Base-by-base conservation (phyloP, 1,139 yeast species). In the Pneumocystis oryctolagi region DNA sequence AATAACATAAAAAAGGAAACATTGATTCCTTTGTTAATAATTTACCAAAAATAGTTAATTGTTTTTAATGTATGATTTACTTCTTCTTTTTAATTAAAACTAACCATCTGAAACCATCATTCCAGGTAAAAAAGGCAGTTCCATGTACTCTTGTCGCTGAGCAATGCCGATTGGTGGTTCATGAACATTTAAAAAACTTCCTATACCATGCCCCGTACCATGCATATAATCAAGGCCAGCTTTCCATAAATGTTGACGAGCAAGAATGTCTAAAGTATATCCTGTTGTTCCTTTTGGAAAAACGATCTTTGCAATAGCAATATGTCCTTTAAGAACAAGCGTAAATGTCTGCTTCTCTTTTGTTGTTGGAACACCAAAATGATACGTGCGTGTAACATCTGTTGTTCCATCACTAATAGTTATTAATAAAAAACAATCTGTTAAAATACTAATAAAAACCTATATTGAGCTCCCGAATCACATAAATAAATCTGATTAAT, bases 201-300 rank as follows among this genome's bases (percentile, higher is more conserved):
- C 98, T 62, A 94, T 84, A n/a, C 98, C 98, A 73, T 94, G 99
- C 1, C 97, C 94, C 0, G 98, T 94, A 35, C 98, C 97, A 73
- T 94, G 99, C 63, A 86, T 83, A 74, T 92, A 94, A 74, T 94
- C 97, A 63, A 92, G 78, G 1, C 97, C 97, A 62, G 83, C 74
- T 55, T 80, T 75, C 98, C 98, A 92, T 69, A 94, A 78, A 72
- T 73, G 82, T 75, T 90, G 97, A 72, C 99, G 84, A 0, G 98
- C 98, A 64, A 90, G 78, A 1, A 85, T 79, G 72, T 94, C 99
- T 64, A 94, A 81, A 74, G 82, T 82, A 70, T 80, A 82, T 1
- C 98, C 98, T 30, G 88, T 82, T 4, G 95, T 85, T 42, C 89
- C 87, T 70, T 85, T 88, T 1, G 98, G 98, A 77, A 94, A 89